phyloP scores from a whole-genome alignment of 1,139 yeast species.

The Sugiyamaella japonica region DNA sequence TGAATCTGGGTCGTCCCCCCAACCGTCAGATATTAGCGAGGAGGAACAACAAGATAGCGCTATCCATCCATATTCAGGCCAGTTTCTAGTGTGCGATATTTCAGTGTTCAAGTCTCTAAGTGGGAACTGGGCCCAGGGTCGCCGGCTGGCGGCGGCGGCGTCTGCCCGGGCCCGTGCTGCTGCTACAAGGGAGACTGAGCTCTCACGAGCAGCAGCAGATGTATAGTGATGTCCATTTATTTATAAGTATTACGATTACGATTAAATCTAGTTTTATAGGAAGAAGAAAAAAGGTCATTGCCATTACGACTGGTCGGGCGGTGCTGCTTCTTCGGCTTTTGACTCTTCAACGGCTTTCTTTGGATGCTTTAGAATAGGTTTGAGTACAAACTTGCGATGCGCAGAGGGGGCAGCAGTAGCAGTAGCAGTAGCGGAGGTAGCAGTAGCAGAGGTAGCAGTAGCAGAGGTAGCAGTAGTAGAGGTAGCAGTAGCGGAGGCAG shows the following conservation, averaged over 20 bases:
- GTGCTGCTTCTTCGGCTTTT: not conserved
- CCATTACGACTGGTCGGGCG: not conserved
- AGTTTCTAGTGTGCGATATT: conserved; percentile 28
- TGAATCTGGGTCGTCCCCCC: not conserved
- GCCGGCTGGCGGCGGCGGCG: conserved; percentile 6
- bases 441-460: too few species aligned
- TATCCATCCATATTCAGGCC: conserved; percentile 29
- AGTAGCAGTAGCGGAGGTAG: too few species aligned
- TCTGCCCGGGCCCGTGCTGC: conserved; percentile 7
- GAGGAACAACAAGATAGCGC: conserved; percentile 5
- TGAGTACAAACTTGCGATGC: conserved; percentile 11
- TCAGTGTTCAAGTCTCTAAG: conserved; percentile 18
- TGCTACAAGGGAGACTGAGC: conserved; percentile 1
- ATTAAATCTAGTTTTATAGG: not conserved
- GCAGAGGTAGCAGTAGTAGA: too few species aligned
- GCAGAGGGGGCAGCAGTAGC: conserved; percentile 7
- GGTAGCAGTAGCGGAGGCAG: too few species aligned
- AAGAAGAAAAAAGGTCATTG: not conserved
- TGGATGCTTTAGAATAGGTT: conserved; percentile 17
- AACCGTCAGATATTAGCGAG: not conserved
- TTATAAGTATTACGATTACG: conserved; percentile 3
- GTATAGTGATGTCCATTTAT: conserved; percentile 4
- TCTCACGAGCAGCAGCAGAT: not conserved
- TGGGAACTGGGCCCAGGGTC: conserved; percentile 20
- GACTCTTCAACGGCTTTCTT: not conserved